Base-by-base conservation (phyloP, 2,329 filamentous ascomycete genomes). In the Orbilia brochopaga region DNA sequence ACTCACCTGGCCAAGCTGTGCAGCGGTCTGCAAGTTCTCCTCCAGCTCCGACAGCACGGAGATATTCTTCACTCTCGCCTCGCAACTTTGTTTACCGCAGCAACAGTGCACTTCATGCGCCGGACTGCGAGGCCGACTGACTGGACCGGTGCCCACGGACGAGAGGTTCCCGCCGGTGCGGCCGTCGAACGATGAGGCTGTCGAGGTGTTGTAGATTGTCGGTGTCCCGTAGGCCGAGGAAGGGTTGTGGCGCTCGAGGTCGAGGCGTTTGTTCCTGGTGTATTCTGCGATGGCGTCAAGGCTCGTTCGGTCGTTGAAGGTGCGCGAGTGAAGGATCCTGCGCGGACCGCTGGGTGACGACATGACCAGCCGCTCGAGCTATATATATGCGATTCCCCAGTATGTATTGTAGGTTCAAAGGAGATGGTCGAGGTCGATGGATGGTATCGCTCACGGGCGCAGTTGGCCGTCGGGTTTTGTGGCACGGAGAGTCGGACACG, bases 301-400 rank as follows among this genome's bases (percentile, higher is more conserved):
- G 53, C 66, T 70, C 13, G 58, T 63, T 40, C 66, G 40, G 59
- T 70, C 66, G 66, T 44, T 70, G 48, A 64, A 70, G 30, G 53
- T 70, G 37, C 66, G 66, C 53, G 66, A 59, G 59, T 70, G 66
- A 30, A 70, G 44, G 66, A 70, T 70, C 63, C 66, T 70, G 48
- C 66, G 66, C 53, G 66, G 66, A 40, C 66, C 66, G 66, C 50
- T 70, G 66, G 66, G 66, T 24, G 66, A 70, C 63, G 66, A 70
- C 66, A 70, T 70, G 57, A 54, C 66, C 46, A 37, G 57, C 37
- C 32, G 19, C n/a, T n/a, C 30, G 15, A 19, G 19, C 21, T 35
- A 4, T 37, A 35, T 37, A 4, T 19, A n/a, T 30, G 21, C 17
- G 37, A 17, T 55, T n/a, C 17, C 27, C 11, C 30, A 10, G 32